Conservation (phyloP, 179 eudicot genomes). For the Heliamphora pulchella region DNA sequence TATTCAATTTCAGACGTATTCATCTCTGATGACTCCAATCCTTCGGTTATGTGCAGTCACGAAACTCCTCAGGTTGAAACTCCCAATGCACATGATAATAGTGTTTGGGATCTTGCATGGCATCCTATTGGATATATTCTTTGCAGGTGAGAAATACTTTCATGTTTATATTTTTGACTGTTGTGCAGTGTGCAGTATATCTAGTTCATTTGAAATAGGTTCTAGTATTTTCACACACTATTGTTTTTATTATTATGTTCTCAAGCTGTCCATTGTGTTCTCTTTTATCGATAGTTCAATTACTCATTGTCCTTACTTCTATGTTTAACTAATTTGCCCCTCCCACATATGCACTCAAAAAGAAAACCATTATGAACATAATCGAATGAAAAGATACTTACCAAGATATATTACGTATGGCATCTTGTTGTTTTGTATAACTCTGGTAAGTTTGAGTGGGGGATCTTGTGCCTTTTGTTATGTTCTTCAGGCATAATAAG, state of each 20-base stretch:
- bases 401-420: not conserved
- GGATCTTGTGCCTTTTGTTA: not conserved
- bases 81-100: conserved; percentile 74
- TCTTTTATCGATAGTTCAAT: not conserved
- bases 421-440: too few species aligned
- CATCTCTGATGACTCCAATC: conserved; percentile 1
- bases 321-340: not conserved
- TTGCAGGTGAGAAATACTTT: conserved; percentile 56
- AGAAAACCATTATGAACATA: not conserved
- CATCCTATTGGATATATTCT: conserved; percentile 93
- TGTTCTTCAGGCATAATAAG: not conserved
- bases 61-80: conserved; percentile 92
- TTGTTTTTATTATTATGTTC: not conserved
- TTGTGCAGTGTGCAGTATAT: not conserved
- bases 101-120: conserved; percentile 99
- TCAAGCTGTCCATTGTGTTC: not conserved
- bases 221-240: not conserved
- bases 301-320: not conserved
- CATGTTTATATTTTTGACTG: not conserved
- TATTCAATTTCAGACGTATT: not conserved
- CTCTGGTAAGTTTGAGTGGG: too few species aligned
- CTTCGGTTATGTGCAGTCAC: conserved; percentile 47
- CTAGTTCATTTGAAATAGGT: not conserved
- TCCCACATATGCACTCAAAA: not conserved
- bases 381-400: not conserved